Evolutionary conservation across 495 filamentous ascomycete species (phyloP).

Genomic region (Penicillium diatomitis): DNA sequence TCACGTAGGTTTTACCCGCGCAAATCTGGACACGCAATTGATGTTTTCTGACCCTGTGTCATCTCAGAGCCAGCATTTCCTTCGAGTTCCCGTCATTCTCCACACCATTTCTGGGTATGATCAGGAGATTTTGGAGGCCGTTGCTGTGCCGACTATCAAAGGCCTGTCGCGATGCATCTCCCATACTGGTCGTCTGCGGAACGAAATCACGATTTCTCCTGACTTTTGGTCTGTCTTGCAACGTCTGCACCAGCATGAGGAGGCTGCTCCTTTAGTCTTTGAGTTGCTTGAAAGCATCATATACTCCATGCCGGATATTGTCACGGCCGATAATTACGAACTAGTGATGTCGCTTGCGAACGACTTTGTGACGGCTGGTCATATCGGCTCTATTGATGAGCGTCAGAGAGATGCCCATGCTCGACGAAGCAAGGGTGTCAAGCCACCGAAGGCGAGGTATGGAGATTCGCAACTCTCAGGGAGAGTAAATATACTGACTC

Average conservation of each 20-base stretch:
- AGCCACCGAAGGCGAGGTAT: slow-evolving; percentile 53
- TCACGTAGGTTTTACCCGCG: slow-evolving; percentile 53
- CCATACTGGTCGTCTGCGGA: slow-evolving; percentile 65
- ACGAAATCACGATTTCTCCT: slow-evolving; percentile 88
- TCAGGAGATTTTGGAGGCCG: slow-evolving; percentile 63
- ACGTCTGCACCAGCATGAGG: slow-evolving; percentile 54
- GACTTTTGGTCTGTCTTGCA: slow-evolving; percentile 95
- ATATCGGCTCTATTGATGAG: slow-evolving; percentile 69
- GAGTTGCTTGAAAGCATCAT: slow-evolving; percentile 68
- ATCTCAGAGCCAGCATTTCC: slow-evolving; percentile 73
- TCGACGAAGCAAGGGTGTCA: slow-evolving; percentile 41
- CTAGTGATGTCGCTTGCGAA: slow-evolving; percentile 73
- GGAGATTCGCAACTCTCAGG: slow-evolving; percentile 8
- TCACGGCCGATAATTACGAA: slow-evolving; percentile 94
- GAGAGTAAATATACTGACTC: slow-evolving; percentile 7
- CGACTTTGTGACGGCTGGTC: slow-evolving; percentile 79
- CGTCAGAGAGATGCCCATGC: slow-evolving; percentile 59
- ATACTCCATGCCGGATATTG: slow-evolving; percentile 55
- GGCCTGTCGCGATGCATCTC: slow-evolving; percentile 74
- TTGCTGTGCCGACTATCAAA: slow-evolving; percentile 63
- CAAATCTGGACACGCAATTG: neutral
- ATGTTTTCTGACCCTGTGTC: slow-evolving; percentile 18
- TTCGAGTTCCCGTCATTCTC: slow-evolving; percentile 84
- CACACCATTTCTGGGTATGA: slow-evolving; percentile 86
- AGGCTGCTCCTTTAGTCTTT: slow-evolving; percentile 70